A percentile compares a stretch with the other conserved stretches of the same genome.
These are phyloP conservation scores for Trichosporon coremiiforme DNA, from an alignment of 1,284 basidiomycete species.

Conservation along the genomic window DNA sequence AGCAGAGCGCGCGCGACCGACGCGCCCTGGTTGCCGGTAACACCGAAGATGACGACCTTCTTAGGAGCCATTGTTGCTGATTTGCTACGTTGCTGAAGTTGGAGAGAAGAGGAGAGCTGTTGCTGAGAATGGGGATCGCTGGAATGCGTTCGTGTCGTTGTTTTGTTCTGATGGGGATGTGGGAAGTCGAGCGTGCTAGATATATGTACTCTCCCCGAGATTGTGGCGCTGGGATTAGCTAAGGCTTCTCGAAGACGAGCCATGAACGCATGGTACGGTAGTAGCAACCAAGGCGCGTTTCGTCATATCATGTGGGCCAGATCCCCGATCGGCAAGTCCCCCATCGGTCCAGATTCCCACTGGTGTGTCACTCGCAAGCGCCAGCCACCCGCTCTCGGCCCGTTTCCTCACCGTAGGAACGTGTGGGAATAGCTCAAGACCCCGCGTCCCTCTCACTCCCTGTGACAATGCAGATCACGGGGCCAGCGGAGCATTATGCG, in stretches of 20 bases:
- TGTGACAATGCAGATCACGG: too few relatives aligned
- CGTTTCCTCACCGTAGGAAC: background rate
- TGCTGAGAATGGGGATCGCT: too few relatives aligned
- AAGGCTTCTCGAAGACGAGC: background rate
- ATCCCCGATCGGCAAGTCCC: constrained; percentile 3
- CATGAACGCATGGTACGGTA: background rate
- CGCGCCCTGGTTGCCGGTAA: constrained; percentile 33
- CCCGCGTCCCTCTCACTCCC: too few relatives aligned
- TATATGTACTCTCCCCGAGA: background rate
- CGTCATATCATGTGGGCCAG: constrained; percentile 3
- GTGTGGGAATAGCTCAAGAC: too few relatives aligned
- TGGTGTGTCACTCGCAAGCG: background rate
- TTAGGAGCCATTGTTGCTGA: constrained; percentile 7
- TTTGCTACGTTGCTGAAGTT: too few relatives aligned
- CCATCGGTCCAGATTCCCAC: background rate
- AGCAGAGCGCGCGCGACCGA: constrained; percentile 31
- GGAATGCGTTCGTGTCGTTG: background rate
- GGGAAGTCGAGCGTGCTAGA: background rate
- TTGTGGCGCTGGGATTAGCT: too few relatives aligned
- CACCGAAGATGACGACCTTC: constrained; percentile 32
- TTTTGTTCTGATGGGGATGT: background rate
- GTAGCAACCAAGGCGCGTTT: background rate
- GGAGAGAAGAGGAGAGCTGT: background rate
- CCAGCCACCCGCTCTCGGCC: too few relatives aligned
- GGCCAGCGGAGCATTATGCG: too few relatives aligned